These are phyloP conservation scores for Massarina eburnea DNA, from an alignment of 2,329 filamentous ascomycete genomes.

Conservation along the genomic window DNA sequence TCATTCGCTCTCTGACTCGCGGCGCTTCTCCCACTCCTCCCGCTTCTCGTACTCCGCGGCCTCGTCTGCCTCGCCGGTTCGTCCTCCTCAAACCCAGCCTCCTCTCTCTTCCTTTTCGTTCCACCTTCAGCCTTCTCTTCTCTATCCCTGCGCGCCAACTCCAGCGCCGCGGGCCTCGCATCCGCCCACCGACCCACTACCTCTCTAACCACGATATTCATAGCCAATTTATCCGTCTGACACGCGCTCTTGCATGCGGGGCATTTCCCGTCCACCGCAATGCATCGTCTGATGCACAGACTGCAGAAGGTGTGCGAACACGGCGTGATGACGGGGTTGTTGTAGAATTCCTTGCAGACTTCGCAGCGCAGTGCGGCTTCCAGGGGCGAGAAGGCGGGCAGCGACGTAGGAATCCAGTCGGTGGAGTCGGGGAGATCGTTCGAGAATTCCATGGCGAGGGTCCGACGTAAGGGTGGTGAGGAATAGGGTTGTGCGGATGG, in stretches of 20 bases:
- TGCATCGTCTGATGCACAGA: constrained; percentile 84
- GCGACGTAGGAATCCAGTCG: constrained; percentile 75
- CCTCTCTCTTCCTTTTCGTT: constrained; percentile 55
- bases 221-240: constrained; percentile 80
- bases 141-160: constrained; percentile 60
- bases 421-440: constrained; percentile 71
- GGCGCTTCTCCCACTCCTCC: constrained; percentile 26
- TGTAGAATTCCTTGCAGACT: constrained; percentile 97
- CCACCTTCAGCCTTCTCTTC: constrained; percentile 16
- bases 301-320: constrained; percentile 98
- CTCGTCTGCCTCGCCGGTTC: constrained; percentile 38
- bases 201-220: constrained; percentile 84
- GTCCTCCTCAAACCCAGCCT: constrained; percentile 50
- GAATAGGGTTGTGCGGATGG: not conserved
- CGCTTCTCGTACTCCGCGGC: constrained; percentile 43
- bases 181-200: constrained; percentile 76
- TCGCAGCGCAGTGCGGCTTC: constrained; percentile 90
- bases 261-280: constrained; percentile 82
- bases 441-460: constrained; percentile 30
- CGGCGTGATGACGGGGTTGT: constrained; percentile 90
- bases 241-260: constrained; percentile 78
- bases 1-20: constrained; percentile 16
- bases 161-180: constrained; percentile 63
- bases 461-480: not conserved
- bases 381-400: constrained; percentile 67